Conservation (phyloP, 805 yeast species). For the Saccharomycopsis sp. region DNA sequence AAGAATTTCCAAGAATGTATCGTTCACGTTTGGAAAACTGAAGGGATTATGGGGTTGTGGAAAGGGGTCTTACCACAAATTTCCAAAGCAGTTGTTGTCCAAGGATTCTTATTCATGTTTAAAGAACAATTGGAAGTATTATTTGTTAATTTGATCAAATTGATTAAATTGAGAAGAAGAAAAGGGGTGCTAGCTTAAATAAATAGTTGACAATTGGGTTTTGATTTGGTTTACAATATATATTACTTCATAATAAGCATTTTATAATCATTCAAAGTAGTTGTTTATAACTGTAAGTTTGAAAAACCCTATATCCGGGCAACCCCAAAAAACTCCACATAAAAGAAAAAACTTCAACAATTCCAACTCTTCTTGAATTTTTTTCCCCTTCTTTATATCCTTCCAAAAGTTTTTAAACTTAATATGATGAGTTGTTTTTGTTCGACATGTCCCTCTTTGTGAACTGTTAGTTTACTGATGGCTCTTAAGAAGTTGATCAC, state of each 20-base stretch:
- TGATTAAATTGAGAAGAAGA: background rate
- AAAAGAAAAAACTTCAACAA: no score
- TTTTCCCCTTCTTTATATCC: no score
- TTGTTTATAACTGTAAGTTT: no score
- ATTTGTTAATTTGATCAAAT: constrained; percentile 9
- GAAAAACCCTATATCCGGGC: no score
- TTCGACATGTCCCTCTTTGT: no score
- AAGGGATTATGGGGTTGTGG: constrained; percentile 58
- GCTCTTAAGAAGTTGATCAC: no score
- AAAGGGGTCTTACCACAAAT: constrained; percentile 77
- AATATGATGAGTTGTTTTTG: no score
- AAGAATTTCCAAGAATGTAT: constrained; percentile 55
- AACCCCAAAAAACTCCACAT: no score
- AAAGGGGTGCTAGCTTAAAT: background rate
- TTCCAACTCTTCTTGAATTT: no score
- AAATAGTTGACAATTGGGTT: background rate
- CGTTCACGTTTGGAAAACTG: constrained; percentile 46
- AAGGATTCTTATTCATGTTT: constrained; percentile 74
- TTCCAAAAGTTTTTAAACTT: no score
- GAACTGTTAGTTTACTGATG: no score
- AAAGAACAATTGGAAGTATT: constrained; percentile 47
- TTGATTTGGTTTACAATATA: no score
- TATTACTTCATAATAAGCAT: background rate
- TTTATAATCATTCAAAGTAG: background rate
- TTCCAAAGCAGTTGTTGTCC: constrained; percentile 72